Base-by-base conservation (phyloP, 352 stramenopile species). In the Phytophthora syringae region DNA sequence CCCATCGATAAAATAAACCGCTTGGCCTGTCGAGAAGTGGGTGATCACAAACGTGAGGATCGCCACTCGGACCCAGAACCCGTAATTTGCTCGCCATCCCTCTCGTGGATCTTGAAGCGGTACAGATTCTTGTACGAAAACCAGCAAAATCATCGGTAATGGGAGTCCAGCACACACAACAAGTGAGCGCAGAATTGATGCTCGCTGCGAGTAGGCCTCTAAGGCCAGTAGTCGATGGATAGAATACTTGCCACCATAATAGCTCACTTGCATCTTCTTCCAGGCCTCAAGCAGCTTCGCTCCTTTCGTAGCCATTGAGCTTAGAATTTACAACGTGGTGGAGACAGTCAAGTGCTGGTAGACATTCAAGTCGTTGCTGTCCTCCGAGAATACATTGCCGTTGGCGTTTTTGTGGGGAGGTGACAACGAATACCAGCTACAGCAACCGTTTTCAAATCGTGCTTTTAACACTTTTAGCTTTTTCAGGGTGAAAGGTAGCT, bases 181-280 rank as follows among this genome's bases (percentile, higher is more conserved):
- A 1, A 68, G 9, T 4, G 48, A 22, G 12, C 52, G 52, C 34
- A 10, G 24, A 4, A 56, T 12, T 15, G 60, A 66, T 25, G 49
- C 49, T 5, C 32, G 30, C 11, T 30, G 22, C 2, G 32, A 43
- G n/a, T 67, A 70, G 1, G 52, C 32, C 2, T 74, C 53, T 4
- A 74, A 39, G 7, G 60, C 66, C 4, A 70, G 18, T 2, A 74
- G 20, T 21, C 66, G 60, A 37, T 74, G 52, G 11, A 74, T 55
- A 1, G 66, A 74, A 48, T 63, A 74, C 27, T 69, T 70, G 13
- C 54, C 53, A 15, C 66, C 52, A 3, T 59, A 65, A 28, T 61
- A 65, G 20, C 60, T 70, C 20, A 74, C 42, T 45, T 74, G 52
- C 5, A 70, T 10, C 15, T 27, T 36, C n/a, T 57, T 53, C 47